These are phyloP conservation scores for Bryoglossum gracile DNA, from an alignment of 495 filamentous ascomycete species.

Conservation along the genomic window DNA sequence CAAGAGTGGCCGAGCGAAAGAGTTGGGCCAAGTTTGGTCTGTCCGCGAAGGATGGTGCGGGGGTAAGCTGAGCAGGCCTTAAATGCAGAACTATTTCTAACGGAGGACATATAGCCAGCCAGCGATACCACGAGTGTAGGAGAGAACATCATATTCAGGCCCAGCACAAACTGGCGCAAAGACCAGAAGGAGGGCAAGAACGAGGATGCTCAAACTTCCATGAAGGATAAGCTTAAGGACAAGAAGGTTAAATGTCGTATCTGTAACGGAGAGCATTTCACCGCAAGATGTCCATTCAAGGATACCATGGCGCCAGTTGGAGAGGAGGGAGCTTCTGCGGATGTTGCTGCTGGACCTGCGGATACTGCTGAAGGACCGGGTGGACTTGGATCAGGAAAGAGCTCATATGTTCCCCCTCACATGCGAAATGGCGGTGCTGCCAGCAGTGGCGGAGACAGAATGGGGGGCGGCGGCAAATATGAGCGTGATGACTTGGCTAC, in stretches of 20 bases:
- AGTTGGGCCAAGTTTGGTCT: conserved; percentile 87
- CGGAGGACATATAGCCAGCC: conserved; percentile 36
- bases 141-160: conserved; percentile 95
- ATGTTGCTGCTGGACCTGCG: conserved; percentile 47
- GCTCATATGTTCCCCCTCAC: conserved; percentile 89
- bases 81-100: background rate
- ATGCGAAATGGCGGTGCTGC: conserved; percentile 61
- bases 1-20: conserved; percentile 88
- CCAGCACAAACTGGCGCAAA: conserved; percentile 82
- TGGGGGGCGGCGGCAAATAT: conserved; percentile 80
- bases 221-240: conserved; percentile 92
- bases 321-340: conserved; percentile 39
- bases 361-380: conserved; percentile 32
- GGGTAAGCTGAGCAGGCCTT: conserved; percentile 10
- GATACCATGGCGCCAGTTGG: conserved; percentile 57
- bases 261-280: conserved; percentile 97
- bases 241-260: conserved; percentile 99
- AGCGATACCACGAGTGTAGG: conserved; percentile 82
- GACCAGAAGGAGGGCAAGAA: conserved; percentile 78
- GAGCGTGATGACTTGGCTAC: conserved; percentile 96
- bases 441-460: conserved; percentile 63
- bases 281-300: conserved; percentile 72
- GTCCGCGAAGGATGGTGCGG: conserved; percentile 56
- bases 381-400: conserved; percentile 57
- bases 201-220: conserved; percentile 61